Percentiles rank a stretch among this genome's conserved stretches.
phyloP scores from a whole-genome alignment of 2,329 filamentous ascomycete species.

The Claviceps capensis region DNA sequence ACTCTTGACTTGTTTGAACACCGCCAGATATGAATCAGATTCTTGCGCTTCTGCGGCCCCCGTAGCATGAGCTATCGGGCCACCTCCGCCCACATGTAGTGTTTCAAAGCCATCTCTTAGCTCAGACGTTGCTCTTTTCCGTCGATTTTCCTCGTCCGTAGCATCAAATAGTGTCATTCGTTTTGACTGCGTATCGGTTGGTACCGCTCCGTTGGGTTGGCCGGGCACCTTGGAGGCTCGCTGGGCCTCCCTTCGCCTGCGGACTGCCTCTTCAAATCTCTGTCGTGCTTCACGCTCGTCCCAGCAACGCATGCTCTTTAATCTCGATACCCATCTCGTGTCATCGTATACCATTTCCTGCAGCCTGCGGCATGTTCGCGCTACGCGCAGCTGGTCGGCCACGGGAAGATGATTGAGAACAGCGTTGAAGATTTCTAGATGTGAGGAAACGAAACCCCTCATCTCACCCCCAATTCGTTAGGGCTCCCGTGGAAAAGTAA shows the following conservation, averaged over 20 bases:
- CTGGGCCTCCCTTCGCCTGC: slow-evolving; percentile 39
- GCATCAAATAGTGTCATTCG: slow-evolving; percentile 59
- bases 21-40: slow-evolving; percentile 49
- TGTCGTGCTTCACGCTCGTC: slow-evolving; percentile 75
- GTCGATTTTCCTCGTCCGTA: slow-evolving; percentile 48
- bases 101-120: slow-evolving; percentile 65
- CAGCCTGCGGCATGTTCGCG: slow-evolving; percentile 71
- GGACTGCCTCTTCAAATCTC: slow-evolving; percentile 60
- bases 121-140: slow-evolving; percentile 23
- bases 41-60: slow-evolving; percentile 38
- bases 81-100: slow-evolving; percentile 38
- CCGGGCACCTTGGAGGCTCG: slow-evolving; percentile 11
- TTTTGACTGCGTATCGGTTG: slow-evolving; percentile 6
- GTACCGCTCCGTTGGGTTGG: slow-evolving; percentile 8
- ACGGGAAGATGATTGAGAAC: slow-evolving; percentile 86
- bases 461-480: no score
- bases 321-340: slow-evolving; percentile 77
- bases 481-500: background rate
- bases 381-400: slow-evolving; percentile 72
- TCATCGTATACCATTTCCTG: slow-evolving; percentile 99
- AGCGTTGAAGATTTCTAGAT: slow-evolving; percentile 65
- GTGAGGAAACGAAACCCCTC: no score
- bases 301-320: slow-evolving; percentile 85
- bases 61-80: slow-evolving; percentile 11
- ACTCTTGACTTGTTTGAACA: slow-evolving; percentile 60